Evolutionary conservation across 768 basidiomycete species (phyloP).

Genomic region (Daedaleopsis sinensis): DNA sequence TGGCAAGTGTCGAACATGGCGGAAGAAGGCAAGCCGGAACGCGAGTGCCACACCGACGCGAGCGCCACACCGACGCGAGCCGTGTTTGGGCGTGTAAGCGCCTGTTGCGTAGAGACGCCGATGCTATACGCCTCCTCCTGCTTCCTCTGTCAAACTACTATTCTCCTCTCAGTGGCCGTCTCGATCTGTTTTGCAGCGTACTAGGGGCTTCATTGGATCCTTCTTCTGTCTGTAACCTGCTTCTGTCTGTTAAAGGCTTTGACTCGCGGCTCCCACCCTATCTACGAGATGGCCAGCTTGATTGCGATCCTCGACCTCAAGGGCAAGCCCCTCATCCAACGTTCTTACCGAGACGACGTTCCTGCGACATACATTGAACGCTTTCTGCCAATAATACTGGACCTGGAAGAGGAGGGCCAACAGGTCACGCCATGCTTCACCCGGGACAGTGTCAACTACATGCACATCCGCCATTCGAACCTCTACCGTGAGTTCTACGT

Average conservation of each 20-base stretch:
- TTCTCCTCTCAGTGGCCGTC: not conserved
- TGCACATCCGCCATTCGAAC: conserved; percentile 98
- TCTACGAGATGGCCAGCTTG: conserved; percentile 54
- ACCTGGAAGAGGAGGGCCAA: conserved; percentile 96
- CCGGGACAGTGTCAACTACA: conserved; percentile 93
- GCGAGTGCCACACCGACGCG: conserved; percentile 17
- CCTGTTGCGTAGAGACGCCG: not conserved
- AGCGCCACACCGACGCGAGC: conserved; percentile 17
- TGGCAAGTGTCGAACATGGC: conserved; percentile 15
- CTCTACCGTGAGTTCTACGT: conserved; percentile 74
- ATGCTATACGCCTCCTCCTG: not conserved
- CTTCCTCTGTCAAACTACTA: not conserved
- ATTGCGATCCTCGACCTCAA: conserved; percentile 98
- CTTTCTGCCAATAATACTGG: conserved; percentile 90
- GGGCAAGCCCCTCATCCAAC: conserved; percentile 96
- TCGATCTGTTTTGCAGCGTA: not conserved
- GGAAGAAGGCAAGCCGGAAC: conserved; percentile 10
- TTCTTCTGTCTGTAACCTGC: no score
- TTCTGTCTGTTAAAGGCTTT: no score
- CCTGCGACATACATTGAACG: conserved; percentile 87
- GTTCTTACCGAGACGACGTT: conserved; percentile 96
- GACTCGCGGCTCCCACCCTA: not conserved
- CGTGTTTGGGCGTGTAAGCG: conserved; percentile 4
- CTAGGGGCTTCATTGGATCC: not conserved
- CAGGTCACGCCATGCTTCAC: conserved; percentile 97